A percentile compares a stretch with the other conserved stretches of the same genome.
phyloP scores from a whole-genome alignment of 352 stramenopile species.

The Phytopythium aichiense region DNA sequence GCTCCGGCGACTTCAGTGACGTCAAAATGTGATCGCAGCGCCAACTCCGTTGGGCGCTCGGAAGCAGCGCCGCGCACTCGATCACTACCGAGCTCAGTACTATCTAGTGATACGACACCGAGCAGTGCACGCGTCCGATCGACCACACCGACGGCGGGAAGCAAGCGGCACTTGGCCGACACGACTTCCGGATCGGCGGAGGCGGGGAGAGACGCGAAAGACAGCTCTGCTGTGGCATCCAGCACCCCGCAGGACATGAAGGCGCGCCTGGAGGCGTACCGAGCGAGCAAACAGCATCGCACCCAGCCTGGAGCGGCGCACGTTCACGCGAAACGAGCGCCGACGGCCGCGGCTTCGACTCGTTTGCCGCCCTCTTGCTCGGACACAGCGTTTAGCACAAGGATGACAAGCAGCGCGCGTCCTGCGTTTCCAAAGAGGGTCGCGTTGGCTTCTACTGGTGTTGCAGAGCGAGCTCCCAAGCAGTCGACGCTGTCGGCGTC shows the following conservation, averaged over 20 bases:
- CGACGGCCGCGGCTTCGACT: not conserved
- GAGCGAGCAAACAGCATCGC: slow-evolving; percentile 29
- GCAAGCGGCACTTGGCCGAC: slow-evolving; percentile 6
- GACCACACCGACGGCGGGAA: not conserved
- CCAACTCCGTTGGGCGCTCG: too few species aligned
- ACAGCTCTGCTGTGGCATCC: not conserved
- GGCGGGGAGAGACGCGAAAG: not conserved
- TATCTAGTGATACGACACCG: not conserved
- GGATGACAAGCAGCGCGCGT: not conserved
- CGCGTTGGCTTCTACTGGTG: not conserved
- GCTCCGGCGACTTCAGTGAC: not conserved
- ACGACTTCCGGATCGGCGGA: not conserved
- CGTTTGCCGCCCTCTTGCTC: not conserved
- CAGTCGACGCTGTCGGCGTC: not conserved
- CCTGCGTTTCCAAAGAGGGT: slow-evolving; percentile 17
- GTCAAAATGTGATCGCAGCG: too few species aligned
- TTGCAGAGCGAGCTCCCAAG: slow-evolving; percentile 8
- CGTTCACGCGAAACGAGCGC: not conserved
- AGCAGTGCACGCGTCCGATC: not conserved
- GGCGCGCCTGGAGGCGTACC: slow-evolving; percentile 37
- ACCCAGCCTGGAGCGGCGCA: not conserved
- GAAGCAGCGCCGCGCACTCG: not conserved
- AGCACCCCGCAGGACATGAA: slow-evolving; percentile 18
- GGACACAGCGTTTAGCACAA: not conserved
- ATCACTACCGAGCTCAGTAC: slow-evolving; percentile 4